Evolutionary conservation across 2,329 filamentous ascomycete genomes (phyloP).

Genomic region (Coniochaeta prunicola): DNA sequence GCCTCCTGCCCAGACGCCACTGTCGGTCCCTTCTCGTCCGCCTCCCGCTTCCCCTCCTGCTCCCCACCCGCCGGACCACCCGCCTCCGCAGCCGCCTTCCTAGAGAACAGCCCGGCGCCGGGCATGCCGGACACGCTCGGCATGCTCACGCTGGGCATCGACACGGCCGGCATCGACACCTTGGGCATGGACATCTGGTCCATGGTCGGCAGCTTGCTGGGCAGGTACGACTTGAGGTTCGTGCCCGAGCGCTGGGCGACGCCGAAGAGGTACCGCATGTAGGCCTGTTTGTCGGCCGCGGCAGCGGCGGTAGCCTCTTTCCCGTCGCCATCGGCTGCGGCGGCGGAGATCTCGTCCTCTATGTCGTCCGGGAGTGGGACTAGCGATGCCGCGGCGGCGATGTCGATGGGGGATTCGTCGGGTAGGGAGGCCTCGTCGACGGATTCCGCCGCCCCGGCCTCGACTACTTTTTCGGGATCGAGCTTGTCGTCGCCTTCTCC

Average conservation of each 20-base stretch:
- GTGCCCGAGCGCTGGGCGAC: slow-evolving; percentile 42
- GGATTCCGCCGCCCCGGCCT: slow-evolving; percentile 2
- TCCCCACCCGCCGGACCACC: not conserved
- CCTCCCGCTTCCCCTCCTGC: not conserved
- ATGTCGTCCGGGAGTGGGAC: slow-evolving; percentile 38
- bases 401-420: slow-evolving; percentile 43
- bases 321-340: slow-evolving; percentile 18
- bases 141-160: not conserved
- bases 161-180: not conserved
- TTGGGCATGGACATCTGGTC: slow-evolving; percentile 14
- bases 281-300: slow-evolving; percentile 27
- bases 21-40: no score
- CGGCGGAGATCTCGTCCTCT: slow-evolving; percentile 19
- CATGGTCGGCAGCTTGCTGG: slow-evolving; percentile 28
- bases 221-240: slow-evolving; percentile 36
- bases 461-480: not conserved
- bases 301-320: slow-evolving; percentile 20
- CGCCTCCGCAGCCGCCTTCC: slow-evolving; percentile 3
- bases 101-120: slow-evolving; percentile 13
- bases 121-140: slow-evolving; percentile 14
- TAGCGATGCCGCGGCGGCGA: slow-evolving; percentile 42
- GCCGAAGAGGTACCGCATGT: slow-evolving; percentile 41
- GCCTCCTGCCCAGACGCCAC: not conserved
- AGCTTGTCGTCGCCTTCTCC: slow-evolving; percentile 7
- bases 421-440: slow-evolving; percentile 21